A percentile compares a stretch with the other conserved stretches of the same genome.
These are phyloP conservation scores for Macrolepiota dolichaula DNA, from an alignment of 768 basidiomycete genomes.

Conservation along the genomic window DNA sequence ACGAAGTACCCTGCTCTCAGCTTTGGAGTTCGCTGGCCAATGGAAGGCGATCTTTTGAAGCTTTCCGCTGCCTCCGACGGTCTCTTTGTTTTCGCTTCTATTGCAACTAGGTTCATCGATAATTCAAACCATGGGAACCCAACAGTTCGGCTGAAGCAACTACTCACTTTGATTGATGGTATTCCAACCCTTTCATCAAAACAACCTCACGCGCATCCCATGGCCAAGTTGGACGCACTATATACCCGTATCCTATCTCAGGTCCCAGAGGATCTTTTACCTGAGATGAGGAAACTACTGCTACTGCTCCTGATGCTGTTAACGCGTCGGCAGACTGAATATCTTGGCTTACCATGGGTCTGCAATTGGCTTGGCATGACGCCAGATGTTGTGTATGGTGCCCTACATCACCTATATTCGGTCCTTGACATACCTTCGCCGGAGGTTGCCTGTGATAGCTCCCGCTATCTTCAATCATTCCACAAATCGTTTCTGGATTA, in stretches of 20 bases:
- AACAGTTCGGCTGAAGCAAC: background rate
- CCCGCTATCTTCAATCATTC: background rate
- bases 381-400: background rate
- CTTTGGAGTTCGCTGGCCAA: background rate
- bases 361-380: background rate
- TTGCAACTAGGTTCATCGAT: background rate
- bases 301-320: too few relatives aligned
- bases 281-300: background rate
- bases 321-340: too few relatives aligned
- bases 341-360: too few relatives aligned
- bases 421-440: background rate
- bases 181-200: background rate
- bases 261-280: background rate
- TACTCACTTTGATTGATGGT: background rate
- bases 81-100: background rate
- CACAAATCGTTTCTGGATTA: background rate
- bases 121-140: background rate
- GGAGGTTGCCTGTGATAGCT: background rate
- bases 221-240: conserved; percentile 9
- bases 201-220: background rate
- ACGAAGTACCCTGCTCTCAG: background rate
- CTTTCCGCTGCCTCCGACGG: background rate
- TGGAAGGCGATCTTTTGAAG: background rate
- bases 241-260: conserved; percentile 1
- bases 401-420: background rate